A percentile compares a stretch with the other conserved stretches of the same genome.
Conservation (phyloP, 73 alveolate species). For the Breviolum minutum region DNA sequence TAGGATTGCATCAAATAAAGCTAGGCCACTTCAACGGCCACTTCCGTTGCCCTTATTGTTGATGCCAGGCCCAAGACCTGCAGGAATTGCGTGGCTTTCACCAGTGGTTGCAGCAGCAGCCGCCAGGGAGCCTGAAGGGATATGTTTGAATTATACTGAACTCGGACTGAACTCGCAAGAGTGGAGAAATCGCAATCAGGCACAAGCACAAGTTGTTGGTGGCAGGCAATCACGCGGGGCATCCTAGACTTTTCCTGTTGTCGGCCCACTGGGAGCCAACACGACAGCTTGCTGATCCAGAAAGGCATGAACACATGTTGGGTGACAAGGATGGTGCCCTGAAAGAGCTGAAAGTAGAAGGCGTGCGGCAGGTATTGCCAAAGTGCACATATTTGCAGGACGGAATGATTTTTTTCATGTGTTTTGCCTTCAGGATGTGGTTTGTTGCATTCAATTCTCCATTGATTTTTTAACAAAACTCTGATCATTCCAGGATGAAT, state of each 20-base stretch:
- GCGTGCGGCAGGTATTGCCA: conserved; percentile 27
- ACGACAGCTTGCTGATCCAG: not conserved
- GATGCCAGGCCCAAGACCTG: not conserved
- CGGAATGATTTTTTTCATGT: not conserved
- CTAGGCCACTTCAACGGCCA: not conserved
- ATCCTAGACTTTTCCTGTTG: not conserved
- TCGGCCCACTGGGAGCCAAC: not conserved
- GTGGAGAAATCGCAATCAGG: not conserved
- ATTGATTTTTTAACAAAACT: not conserved
- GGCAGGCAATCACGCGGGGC: conserved; percentile 44
- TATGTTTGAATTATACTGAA: no score
- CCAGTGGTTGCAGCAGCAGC: conserved; percentile 20
- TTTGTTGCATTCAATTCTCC: not conserved
- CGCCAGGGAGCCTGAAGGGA: not conserved
- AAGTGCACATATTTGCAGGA: conserved; percentile 57
- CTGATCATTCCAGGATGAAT: not conserved
- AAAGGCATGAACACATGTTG: not conserved
- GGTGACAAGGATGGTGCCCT: conserved; percentile 30
- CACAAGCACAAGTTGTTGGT: conserved; percentile 39
- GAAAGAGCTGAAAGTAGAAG: not conserved
- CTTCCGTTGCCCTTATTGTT: not conserved
- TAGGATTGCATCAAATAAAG: not conserved
- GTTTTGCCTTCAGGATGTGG: not conserved
- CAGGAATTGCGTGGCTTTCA: conserved; percentile 7
- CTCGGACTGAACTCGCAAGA: not conserved